Evolutionary conservation across 2,329 filamentous ascomycete genomes (phyloP), one percentile per base, ranked within the genome.

Genomic region (Botrytis paeoniae): DNA sequence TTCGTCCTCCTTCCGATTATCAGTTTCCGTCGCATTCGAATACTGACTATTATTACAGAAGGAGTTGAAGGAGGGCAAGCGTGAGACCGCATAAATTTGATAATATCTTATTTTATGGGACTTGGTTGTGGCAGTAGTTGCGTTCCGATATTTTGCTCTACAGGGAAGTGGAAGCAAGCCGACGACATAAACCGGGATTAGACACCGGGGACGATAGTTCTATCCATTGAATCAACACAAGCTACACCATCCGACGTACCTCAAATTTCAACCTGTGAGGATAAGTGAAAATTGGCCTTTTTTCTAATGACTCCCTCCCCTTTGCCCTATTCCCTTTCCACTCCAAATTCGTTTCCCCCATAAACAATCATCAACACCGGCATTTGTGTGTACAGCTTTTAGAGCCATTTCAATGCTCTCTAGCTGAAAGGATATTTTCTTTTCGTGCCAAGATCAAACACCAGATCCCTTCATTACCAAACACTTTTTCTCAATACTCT

Each of bases 21-120:
- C 60, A 51, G 8, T 32, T 25, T 18, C 57, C 29, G 51, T 51
- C 71, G 66, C 76, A 76, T 70, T 78, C 48, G 48, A 41, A 25
- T 70, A 57, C 70, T 71, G 20, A 71, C 61, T 63, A 59, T 43
- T 35, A 48, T 70, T 81, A 85, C 85, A 97, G 95, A 99, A 98
- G 90, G 96, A 98, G 89, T 89, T 94, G 82, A 95, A 93, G 89
- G 95, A 98, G 87, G 95, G 94, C 86, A 97, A 96, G 91, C 91
- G 94, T 80, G 93, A 97, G 84, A 85, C 89, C 80, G 94, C 92
- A 87, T 97, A 90, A 87, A 84, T 39, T 74, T 70, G 45, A 74
- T 71, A 74, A 77, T 72, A 73, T 77, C 65, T 75, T 79, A 75
- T 74, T 76, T 73, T 69, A 66, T 75, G 75, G 77, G 74, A 73